Evolutionary conservation across 2,329 filamentous ascomycete genomes (phyloP), one percentile per base, ranked within the genome.

Genomic region (Calonectria multiphialidica): DNA sequence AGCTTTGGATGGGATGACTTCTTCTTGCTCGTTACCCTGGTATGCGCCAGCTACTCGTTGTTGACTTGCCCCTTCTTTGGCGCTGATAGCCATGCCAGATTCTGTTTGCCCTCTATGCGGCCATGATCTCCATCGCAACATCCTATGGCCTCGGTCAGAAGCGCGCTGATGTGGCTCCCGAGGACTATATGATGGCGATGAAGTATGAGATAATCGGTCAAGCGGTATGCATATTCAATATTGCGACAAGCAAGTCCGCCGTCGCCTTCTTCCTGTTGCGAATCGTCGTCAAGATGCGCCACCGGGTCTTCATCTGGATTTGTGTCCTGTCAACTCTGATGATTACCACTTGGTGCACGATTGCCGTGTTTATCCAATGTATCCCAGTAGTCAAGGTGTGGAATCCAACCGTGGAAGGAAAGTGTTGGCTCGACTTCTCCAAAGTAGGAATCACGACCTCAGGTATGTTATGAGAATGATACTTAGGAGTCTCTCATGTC

Each of bases 351-450:
- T 66, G 45, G 45, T 50, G 45, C 47, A 66, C 45, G 18, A 66
- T 66, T 25, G 35, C 47, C 9, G 63, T 66, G 18, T 50, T 80
- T 74, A 73, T 81, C 10, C 76, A 76, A 40, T 81, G 79, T 55
- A 72, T 71, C 44, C 80, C 80, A 0, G 64, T 80, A n/a, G 55
- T 76, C 40, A 80, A 79, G 73, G 72, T 74, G 4, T 81, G 80
- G 70, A 44, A 66, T 37, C 30, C 63, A 10, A 44, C 4, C n/a
- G 47, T 66, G 13, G 45, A 66, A 55, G 63, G 79, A 5, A 75
- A 73, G 8, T 81, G 80, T 68, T 76, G 72, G 68, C 70, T 75
- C 23, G 69, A 68, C 57, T 73, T 73, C 61, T 55, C 71, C 25
- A 70, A 42, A 33, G 42, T 72, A 35, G 70, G 70, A 18, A 33